phyloP scores from a whole-genome alignment of 768 basidiomycete species.

The Amanita inopinata region DNA sequence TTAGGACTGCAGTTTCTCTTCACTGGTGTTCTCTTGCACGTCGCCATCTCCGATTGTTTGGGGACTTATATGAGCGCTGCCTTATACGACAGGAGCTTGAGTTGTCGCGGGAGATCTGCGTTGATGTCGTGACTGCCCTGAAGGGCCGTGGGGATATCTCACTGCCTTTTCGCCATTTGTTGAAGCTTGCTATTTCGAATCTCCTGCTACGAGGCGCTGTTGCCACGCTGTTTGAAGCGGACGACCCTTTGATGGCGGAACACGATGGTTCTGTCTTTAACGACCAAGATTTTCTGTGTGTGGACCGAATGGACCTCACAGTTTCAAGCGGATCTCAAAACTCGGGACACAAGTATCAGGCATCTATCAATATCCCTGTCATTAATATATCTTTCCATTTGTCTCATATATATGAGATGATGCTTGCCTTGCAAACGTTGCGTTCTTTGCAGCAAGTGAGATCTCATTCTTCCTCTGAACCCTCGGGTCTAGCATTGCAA shows the following conservation, averaged over 20 bases:
- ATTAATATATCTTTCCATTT: constrained; percentile 46
- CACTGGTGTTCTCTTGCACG: constrained; percentile 45
- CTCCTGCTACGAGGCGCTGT: constrained; percentile 50
- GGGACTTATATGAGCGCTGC: constrained; percentile 25
- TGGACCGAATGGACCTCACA: constrained; percentile 17
- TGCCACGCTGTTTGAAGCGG: constrained; percentile 56
- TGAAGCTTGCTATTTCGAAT: constrained; percentile 36
- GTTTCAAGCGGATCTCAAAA: constrained; percentile 20
- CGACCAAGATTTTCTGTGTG: constrained; percentile 34
- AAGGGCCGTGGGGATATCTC: constrained; percentile 19
- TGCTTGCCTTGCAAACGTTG: constrained; percentile 36
- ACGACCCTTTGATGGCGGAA: constrained; percentile 52
- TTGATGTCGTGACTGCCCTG: constrained; percentile 34
- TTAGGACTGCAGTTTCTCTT: constrained; percentile 42
- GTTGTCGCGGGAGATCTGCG: constrained; percentile 40
- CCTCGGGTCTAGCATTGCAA: constrained; percentile 12
- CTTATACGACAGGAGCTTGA: constrained; percentile 44
- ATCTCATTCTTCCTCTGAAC: constrained; percentile 12
- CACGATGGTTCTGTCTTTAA: constrained; percentile 36
- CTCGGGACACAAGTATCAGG: constrained; percentile 25
- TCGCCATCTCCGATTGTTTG: constrained; percentile 27
- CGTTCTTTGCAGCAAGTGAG: constrained; percentile 4
- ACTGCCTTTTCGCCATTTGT: constrained; percentile 28
- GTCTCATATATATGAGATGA: constrained; percentile 57
- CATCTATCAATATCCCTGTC: constrained; percentile 42